Base-by-base conservation (phyloP, 805 yeast genomes). In the Zygoascus flipseniorum region DNA sequence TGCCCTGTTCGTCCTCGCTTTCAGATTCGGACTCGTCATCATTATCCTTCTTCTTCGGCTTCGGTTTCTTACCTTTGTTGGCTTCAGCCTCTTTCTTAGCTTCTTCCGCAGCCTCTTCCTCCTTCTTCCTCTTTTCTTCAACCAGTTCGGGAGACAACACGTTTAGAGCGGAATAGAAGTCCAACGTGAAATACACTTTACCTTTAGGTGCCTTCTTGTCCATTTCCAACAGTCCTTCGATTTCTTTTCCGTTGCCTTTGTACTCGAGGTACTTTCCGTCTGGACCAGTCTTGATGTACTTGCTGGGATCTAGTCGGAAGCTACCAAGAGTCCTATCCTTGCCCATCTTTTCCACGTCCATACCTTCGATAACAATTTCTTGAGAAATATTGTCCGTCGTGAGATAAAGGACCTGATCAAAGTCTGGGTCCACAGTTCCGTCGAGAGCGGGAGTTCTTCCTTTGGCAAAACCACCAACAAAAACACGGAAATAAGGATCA, bases 291-390 rank as follows among this genome's bases (percentile, higher is more conserved):
- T 79, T 77, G 65, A 92, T 81, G 60, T 88, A 71, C 28, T 83
- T 87, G 52, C 76, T 74, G 57, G 87, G 73, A 61, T 81, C 79
- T 19, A 93, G 70, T 62, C 83, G 84, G 71, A 87, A 84, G 2
- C 84, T 77, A 51, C 99, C 99, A 48, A 93, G 77, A 4, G 95
- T 80, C 62, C 97, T 81, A 69, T 93, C 99, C 44, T 81, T 79
- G n/a, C 85, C 79, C 52, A 72, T 77, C 55, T 77, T 78, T 70
- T 90, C 92, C 35, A 85, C 86, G 70, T 93, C 98, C 96, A 93
- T 86, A 6, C 83, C 95, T 66, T 93, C 98, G 53, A 93, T 67
- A 1, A 90, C 82, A 57, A 93, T 69, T 62, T 78, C 83, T 69
- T 90, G 97, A 65, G 85, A 84, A 23, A 89, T 81, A 46, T 92